These are phyloP conservation scores for Irpex sp. DNA, from an alignment of 1,284 basidiomycete species.

Conservation along the genomic window DNA sequence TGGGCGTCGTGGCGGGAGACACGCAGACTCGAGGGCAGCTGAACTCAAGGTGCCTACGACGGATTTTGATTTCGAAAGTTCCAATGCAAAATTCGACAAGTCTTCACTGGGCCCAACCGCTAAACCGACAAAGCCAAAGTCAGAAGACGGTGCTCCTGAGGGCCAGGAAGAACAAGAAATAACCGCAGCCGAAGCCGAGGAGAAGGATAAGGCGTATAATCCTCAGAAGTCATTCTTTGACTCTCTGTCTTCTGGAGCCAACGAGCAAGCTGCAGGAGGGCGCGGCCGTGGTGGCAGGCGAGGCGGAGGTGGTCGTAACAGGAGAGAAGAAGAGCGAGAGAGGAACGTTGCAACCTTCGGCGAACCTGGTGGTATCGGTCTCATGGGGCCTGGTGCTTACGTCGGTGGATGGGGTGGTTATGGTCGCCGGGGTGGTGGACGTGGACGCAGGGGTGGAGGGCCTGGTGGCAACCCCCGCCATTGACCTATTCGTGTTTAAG, in stretches of 20 bases:
- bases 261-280: slow-evolving; percentile 27
- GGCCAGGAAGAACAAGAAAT: slow-evolving; percentile 15
- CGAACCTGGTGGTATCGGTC: slow-evolving; percentile 70
- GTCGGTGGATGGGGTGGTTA: slow-evolving; percentile 52
- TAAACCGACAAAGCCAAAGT: slow-evolving; percentile 26
- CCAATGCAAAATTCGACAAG: slow-evolving; percentile 78
- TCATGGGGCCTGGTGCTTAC: slow-evolving; percentile 64
- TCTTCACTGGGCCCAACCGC: slow-evolving; percentile 38
- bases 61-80: slow-evolving; percentile 74
- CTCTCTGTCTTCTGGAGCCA: slow-evolving; percentile 54
- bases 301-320: slow-evolving; percentile 53
- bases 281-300: slow-evolving; percentile 38
- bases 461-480: slow-evolving; percentile 19
- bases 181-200: slow-evolving; percentile 25
- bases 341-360: slow-evolving; percentile 81
- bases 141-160: slow-evolving; percentile 8
- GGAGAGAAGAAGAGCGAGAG: slow-evolving; percentile 75
- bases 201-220: slow-evolving; percentile 54
- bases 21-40: slow-evolving; percentile 35
- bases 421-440: slow-evolving; percentile 41
- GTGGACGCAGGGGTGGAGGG: slow-evolving; percentile 32
- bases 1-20: slow-evolving; percentile 29
- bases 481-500: slow-evolving; percentile 12
- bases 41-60: slow-evolving; percentile 51
- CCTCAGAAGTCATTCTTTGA: slow-evolving; percentile 78